These are phyloP conservation scores for Inonotus hispidus DNA, from an alignment of 1,284 basidiomycete species.

Conservation along the genomic window DNA sequence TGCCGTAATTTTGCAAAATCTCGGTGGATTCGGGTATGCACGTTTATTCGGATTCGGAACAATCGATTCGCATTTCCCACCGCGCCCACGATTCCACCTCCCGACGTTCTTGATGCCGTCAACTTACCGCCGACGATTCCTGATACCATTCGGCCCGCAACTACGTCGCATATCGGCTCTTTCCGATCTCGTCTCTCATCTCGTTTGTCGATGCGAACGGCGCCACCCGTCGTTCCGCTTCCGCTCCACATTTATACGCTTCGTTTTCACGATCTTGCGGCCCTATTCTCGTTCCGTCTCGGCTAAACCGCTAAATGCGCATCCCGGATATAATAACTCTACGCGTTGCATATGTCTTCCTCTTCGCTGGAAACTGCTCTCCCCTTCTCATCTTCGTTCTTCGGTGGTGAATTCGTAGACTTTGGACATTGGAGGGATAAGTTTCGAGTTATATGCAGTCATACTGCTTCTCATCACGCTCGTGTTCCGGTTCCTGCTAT, in stretches of 20 bases:
- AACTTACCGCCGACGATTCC: background rate
- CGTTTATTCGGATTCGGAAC: background rate
- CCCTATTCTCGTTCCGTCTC: background rate
- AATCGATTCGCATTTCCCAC: background rate
- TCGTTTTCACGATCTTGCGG: background rate
- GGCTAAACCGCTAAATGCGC: background rate
- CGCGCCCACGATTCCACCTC: background rate
- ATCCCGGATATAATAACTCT: background rate
- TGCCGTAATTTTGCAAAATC: background rate
- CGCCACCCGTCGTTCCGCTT: background rate
- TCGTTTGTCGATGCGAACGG: background rate
- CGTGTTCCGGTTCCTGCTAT: slow-evolving; percentile 20
- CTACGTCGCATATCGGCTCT: background rate
- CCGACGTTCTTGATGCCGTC: background rate
- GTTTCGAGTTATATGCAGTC: slow-evolving; percentile 19
- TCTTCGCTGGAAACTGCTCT: background rate
- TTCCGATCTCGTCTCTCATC: background rate
- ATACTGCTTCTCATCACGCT: slow-evolving; percentile 22
- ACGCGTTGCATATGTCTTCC: background rate
- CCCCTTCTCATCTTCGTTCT: background rate
- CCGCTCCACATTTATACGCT: background rate
- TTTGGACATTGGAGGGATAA: slow-evolving; percentile 20
- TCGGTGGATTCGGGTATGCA: background rate
- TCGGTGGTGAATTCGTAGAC: slow-evolving; percentile 11
- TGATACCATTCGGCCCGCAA: background rate